phyloP scores from a whole-genome alignment of 1,284 basidiomycete species.

The Puccinia novopanici region DNA sequence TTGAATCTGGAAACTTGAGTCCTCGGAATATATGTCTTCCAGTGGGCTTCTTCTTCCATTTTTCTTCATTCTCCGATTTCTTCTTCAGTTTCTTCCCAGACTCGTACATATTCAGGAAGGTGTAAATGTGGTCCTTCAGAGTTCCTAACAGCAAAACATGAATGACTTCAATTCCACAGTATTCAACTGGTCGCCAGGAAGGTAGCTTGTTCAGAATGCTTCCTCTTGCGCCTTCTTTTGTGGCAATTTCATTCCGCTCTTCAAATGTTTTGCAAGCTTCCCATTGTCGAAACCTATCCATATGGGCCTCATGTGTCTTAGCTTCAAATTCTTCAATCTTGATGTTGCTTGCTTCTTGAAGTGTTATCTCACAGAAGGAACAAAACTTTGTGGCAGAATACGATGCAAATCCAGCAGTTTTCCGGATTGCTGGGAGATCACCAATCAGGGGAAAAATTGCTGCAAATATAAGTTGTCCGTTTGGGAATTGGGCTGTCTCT shows the following conservation, averaged over 20 bases:
- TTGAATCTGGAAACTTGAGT: too few species aligned
- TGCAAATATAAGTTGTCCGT: neutral
- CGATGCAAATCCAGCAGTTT: neutral
- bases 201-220: constrained; percentile 7
- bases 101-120: neutral
- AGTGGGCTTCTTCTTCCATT: neutral
- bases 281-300: neutral
- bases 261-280: neutral
- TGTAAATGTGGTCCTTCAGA: neutral
- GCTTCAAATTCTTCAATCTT: neutral
- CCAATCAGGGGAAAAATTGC: constrained; percentile 32
- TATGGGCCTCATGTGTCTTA: constrained; percentile 10
- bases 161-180: too few species aligned
- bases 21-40: neutral
- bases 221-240: constrained; percentile 15
- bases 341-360: neutral
- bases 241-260: neutral
- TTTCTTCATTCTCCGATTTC: too few species aligned
- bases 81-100: neutral
- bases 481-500: neutral
- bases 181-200: too few species aligned
- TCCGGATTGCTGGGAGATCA: too few species aligned
- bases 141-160: too few species aligned
- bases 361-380: neutral
- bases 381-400: constrained; percentile 13